These are phyloP conservation scores for Rhododendron williamsianum DNA, from an alignment of 148 eudicot genomes.

Conservation along the genomic window DNA sequence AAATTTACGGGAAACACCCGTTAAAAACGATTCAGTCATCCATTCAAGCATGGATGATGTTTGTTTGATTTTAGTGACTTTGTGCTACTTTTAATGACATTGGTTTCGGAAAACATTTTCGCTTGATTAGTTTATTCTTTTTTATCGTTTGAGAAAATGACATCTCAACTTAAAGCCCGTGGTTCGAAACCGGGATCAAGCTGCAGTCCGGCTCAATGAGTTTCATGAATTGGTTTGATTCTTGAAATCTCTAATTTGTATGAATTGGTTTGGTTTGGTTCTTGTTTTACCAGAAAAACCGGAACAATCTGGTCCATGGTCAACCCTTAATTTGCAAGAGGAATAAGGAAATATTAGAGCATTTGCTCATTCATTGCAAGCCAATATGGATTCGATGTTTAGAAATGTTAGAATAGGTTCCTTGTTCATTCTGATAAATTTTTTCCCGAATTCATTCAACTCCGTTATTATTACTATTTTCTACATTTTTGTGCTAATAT, in stretches of 20 bases:
- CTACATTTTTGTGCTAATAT: not conserved
- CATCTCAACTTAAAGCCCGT: not conserved
- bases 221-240: not conserved
- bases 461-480: not conserved
- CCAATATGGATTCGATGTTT: not conserved
- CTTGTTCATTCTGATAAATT: not conserved
- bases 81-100: not conserved
- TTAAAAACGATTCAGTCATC: not conserved
- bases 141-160: not conserved
- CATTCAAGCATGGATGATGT: not conserved
- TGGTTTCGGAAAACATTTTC: not conserved
- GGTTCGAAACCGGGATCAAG: not conserved
- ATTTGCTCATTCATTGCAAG: not conserved
- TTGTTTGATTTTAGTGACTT: not conserved
- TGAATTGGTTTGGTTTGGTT: not conserved
- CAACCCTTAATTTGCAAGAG: not conserved
- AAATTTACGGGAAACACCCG: not conserved
- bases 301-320: not conserved
- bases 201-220: not conserved
- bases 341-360: not conserved
- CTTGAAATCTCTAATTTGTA: not conserved
- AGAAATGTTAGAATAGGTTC: not conserved
- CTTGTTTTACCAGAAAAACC: not conserved
- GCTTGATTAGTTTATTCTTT: not conserved
- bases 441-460: not conserved